Conservation (phyloP, 805 yeast genomes). For the Saturnispora saitoi region DNA sequence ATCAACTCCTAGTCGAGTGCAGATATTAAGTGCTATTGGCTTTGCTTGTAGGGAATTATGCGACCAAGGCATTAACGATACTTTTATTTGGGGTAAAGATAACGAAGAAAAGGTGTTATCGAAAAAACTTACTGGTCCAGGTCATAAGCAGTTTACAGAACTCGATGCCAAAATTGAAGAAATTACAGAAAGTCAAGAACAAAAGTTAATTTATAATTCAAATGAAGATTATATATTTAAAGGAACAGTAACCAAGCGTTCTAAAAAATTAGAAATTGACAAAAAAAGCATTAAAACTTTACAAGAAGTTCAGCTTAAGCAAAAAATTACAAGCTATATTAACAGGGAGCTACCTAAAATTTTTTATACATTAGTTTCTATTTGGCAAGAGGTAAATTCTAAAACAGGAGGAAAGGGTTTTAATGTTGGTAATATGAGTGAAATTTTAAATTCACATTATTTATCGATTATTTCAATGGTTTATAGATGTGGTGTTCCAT, state of each 20-base stretch:
- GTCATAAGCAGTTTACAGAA: conserved; percentile 36
- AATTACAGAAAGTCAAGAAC: conserved; percentile 17
- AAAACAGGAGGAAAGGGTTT: conserved; percentile 32
- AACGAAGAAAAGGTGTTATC: conserved; percentile 21
- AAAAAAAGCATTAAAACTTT: not conserved
- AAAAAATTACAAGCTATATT: conserved; percentile 26
- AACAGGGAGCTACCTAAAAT: conserved; percentile 33
- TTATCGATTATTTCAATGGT: conserved; percentile 50
- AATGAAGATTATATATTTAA: conserved; percentile 24
- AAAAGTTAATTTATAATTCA: conserved; percentile 27
- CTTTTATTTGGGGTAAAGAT: conserved; percentile 32
- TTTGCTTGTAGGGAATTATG: conserved; percentile 66
- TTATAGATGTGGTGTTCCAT: conserved; percentile 50
- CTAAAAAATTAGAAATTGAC: conserved; percentile 27
- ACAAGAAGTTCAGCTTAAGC: conserved; percentile 14
- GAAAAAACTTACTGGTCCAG: conserved; percentile 35
- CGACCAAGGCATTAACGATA: conserved; percentile 43
- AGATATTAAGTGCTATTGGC: conserved; percentile 58
- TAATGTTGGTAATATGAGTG: conserved; percentile 45
- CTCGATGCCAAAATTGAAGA: conserved; percentile 12
- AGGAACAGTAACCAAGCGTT: conserved; percentile 38
- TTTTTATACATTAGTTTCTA: conserved; percentile 46
- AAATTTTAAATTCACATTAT: conserved; percentile 48
- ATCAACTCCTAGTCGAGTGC: conserved; percentile 70
- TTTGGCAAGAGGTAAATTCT: conserved; percentile 35